Evolutionary conservation across 768 basidiomycete species (phyloP).

Genomic region (Termitomyces sp.): DNA sequence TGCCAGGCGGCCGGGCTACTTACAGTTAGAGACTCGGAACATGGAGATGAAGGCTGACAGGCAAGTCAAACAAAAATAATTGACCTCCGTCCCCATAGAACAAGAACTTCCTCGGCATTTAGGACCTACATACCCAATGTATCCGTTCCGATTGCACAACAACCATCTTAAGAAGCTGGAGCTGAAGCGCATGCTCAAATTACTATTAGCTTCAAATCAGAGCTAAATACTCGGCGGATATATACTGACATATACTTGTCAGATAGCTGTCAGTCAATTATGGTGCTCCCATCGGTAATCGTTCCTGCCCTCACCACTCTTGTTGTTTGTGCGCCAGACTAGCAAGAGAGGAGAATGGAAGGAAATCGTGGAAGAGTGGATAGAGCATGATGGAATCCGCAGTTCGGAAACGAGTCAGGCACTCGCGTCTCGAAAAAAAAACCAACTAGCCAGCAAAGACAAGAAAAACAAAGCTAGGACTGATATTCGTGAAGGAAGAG

Average conservation of each 20-base stretch:
- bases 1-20: no score
- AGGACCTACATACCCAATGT: background rate
- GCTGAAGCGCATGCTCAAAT: background rate
- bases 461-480: background rate
- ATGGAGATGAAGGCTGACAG: background rate
- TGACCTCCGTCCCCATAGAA: no score
- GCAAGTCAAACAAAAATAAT: background rate
- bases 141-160: background rate
- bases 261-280: background rate
- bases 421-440: background rate
- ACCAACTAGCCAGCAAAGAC: background rate
- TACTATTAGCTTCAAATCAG: background rate
- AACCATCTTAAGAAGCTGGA: background rate
- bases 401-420: background rate
- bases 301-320: background rate
- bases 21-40: no score
- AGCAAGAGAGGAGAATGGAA: background rate
- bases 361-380: background rate
- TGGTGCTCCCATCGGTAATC: background rate
- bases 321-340: background rate
- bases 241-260: background rate
- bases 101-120: background rate
- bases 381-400: background rate
- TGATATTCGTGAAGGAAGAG: background rate
- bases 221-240: background rate